Conservation (phyloP, 1,284 basidiomycete species). For the Cutaneotrichosporon sp. region DNA sequence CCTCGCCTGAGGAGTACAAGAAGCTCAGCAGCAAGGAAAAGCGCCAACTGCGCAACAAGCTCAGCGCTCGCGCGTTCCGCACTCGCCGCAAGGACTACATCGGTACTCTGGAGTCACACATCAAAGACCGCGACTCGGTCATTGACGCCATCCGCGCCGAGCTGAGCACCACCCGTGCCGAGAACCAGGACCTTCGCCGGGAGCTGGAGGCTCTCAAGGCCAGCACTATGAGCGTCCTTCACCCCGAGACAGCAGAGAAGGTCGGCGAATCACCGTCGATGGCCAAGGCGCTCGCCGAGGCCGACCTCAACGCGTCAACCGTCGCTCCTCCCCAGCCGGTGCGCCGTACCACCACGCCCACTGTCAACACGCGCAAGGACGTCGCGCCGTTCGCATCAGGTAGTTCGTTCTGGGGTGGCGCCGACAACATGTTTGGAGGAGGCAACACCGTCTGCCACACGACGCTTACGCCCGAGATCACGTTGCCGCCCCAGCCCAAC, state of each 20-base stretch:
- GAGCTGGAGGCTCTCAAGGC: conserved; percentile 81
- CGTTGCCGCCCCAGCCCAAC: conserved; percentile 54
- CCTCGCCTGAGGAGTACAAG: conserved; percentile 80
- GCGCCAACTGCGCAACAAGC: conserved; percentile 92
- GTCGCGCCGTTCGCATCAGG: conserved; percentile 51
- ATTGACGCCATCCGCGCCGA: conserved; percentile 84
- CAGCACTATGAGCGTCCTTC: conserved; percentile 49
- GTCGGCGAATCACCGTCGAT: conserved; percentile 39
- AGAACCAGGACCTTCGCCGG: conserved; percentile 76
- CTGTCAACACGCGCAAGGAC: conserved; percentile 77
- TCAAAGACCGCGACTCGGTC: conserved; percentile 83
- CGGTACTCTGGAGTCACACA: conserved; percentile 83
- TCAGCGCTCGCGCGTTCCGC: conserved; percentile 89
- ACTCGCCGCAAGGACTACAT: conserved; percentile 95
- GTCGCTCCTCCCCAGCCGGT: conserved; percentile 6
- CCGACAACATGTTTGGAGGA: conserved; percentile 48
- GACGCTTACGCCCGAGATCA: conserved; percentile 64
- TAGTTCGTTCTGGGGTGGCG: conserved; percentile 63
- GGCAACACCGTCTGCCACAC: conserved; percentile 80
- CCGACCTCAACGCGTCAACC: conserved; percentile 2
- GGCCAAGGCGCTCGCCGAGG: conserved; percentile 35
- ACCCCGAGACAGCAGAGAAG: conserved; percentile 40
- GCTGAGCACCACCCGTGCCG: conserved; percentile 68
- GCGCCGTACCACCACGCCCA: conserved; percentile 40
- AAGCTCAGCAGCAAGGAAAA: conserved; percentile 96